A percentile compares a stretch with the other conserved stretches of the same genome.
phyloP scores from a whole-genome alignment of 441 rosid genomes.

The Erodium trifolium region DNA sequence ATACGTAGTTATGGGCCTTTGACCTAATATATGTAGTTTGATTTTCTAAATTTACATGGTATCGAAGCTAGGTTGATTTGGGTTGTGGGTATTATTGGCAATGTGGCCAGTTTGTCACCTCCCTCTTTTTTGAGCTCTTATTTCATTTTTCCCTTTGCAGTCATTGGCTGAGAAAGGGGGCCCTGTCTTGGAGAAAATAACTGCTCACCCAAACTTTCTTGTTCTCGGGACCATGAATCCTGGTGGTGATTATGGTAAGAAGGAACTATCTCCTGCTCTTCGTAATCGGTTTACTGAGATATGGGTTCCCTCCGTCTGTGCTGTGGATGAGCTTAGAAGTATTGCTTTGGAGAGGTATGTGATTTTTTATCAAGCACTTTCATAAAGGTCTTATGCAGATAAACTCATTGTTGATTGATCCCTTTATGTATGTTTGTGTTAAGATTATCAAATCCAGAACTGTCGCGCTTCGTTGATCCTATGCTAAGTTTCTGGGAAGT shows the following conservation, averaged over 20 bases:
- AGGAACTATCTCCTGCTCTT: constrained; percentile 96
- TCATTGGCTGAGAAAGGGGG: constrained; percentile 99
- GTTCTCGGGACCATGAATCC: constrained; percentile 99
- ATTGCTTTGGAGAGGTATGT: constrained; percentile 66
- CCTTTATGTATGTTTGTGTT: constrained; percentile 15
- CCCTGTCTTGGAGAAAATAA: constrained; percentile 58
- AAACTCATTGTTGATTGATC: constrained; percentile 10
- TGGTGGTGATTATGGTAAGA: constrained; percentile 99
- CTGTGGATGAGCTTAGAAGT: constrained; percentile 59
- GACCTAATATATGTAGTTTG: neutral
- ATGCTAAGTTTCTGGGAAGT: constrained; percentile 83
- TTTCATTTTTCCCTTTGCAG: constrained; percentile 32
- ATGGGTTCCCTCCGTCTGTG: constrained; percentile 86
- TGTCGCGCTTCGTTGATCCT: constrained; percentile 47
- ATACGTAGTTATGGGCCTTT: neutral
- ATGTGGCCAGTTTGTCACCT: neutral
- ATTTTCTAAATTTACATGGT: neutral
- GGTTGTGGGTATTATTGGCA: neutral
- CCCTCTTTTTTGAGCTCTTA: neutral
- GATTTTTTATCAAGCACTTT: constrained; percentile 14
- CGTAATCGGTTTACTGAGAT: constrained; percentile 97
- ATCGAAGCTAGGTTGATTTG: neutral
- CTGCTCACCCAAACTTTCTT: constrained; percentile 66
- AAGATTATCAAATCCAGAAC: constrained; percentile 45
- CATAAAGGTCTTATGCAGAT: neutral